Percentiles rank a stretch among this genome's conserved stretches.
These are phyloP conservation scores for Cyathus striatus DNA, from an alignment of 768 basidiomycete species.

Conservation along the genomic window DNA sequence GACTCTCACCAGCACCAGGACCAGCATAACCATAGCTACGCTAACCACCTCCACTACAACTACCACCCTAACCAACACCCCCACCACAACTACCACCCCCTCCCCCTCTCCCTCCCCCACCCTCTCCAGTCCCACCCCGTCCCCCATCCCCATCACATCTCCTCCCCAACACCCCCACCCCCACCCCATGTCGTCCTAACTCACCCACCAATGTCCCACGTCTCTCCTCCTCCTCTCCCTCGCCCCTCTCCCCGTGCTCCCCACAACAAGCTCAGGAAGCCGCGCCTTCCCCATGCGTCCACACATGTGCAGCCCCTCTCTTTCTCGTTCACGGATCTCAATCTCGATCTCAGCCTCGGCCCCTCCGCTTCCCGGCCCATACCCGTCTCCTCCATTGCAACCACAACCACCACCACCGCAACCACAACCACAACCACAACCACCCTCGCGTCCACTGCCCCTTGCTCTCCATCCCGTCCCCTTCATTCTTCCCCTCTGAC, in stretches of 20 bases:
- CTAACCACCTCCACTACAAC: neutral
- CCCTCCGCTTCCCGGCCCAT: neutral
- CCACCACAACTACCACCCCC: neutral
- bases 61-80: neutral
- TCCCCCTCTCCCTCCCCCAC: neutral
- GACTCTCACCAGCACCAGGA: neutral
- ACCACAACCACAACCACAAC: neutral
- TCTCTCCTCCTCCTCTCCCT: neutral
- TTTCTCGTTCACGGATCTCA: neutral
- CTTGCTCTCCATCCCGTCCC: neutral
- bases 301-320: neutral
- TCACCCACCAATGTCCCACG: neutral
- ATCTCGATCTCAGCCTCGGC: neutral
- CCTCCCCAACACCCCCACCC: too few relatives aligned
- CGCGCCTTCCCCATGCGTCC: neutral
- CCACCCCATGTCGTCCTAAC: too few relatives aligned
- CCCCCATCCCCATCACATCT: slow-evolving; percentile 1
- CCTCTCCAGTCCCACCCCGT: neutral
- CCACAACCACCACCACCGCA: neutral
- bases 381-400: neutral
- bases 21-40: neutral
- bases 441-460: neutral
- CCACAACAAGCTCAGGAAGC: slow-evolving; percentile 3
- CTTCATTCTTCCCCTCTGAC: neutral
- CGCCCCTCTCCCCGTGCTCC: slow-evolving; percentile 1